Conservation (phyloP, 176 grass and related monocot genomes). For the Oryza glumipatula region DNA sequence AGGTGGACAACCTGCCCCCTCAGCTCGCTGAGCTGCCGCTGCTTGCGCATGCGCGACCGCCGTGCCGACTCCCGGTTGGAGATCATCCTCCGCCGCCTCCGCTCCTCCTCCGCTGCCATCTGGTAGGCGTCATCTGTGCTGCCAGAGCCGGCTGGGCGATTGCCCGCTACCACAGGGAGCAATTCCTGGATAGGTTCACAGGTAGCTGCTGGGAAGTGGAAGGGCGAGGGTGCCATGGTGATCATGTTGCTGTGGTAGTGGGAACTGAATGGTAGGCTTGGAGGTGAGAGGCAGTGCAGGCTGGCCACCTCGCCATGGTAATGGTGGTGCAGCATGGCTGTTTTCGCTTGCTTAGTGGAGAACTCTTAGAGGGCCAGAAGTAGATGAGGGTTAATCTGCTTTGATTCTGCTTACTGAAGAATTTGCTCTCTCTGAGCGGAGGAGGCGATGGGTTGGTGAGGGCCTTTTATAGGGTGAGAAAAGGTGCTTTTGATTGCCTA, state of each 20-base stretch:
- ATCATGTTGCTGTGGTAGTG: conserved; percentile 64
- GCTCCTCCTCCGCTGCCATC: conserved; percentile 54
- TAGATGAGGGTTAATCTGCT: conserved; percentile 18
- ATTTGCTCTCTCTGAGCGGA: conserved; percentile 55
- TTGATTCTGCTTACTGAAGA: conserved; percentile 25
- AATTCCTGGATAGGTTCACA: conserved; percentile 47
- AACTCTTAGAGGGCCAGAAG: conserved; percentile 4
- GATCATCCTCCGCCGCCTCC: conserved; percentile 81
- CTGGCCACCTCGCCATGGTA: conserved; percentile 73
- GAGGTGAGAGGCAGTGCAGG: conserved; percentile 61
- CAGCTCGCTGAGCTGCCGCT: conserved; percentile 80
- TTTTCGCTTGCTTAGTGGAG: conserved; percentile 21
- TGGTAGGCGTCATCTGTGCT: conserved; percentile 36
- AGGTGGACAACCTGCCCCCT: conserved; percentile 68
- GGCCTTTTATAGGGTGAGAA: conserved; percentile 63
- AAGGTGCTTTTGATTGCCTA: conserved; percentile 36
- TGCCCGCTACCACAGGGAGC: not conserved
- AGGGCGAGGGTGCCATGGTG: conserved; percentile 37
- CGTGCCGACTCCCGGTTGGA: conserved; percentile 95
- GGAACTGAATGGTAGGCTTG: conserved; percentile 55
- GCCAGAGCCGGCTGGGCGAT: conserved; percentile 41
- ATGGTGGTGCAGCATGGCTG: conserved; percentile 52
- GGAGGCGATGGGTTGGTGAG: conserved; percentile 54
- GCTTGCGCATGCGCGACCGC: conserved; percentile 92
- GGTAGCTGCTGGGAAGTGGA: conserved; percentile 49